phyloP scores from a whole-genome alignment of 2,329 filamentous ascomycete species.

The Ascosphaera pollenicola region DNA sequence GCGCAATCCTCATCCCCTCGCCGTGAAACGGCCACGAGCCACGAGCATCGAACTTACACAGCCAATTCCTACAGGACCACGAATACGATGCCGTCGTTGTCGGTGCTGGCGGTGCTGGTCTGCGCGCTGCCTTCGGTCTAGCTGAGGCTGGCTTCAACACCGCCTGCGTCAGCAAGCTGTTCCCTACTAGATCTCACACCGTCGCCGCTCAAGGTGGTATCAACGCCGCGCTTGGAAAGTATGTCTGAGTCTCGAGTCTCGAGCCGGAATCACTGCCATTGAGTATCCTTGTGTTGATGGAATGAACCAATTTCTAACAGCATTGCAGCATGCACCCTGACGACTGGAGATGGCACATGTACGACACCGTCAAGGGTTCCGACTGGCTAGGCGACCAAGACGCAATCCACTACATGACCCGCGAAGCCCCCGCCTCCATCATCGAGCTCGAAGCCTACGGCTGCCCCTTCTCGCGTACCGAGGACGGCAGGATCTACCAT shows the following conservation, averaged over 20 bases:
- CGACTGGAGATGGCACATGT: slow-evolving; percentile 39
- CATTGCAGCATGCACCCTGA: slow-evolving; percentile 27
- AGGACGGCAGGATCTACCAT: slow-evolving; percentile 33
- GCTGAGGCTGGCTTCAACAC: slow-evolving; percentile 43
- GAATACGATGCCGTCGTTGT: slow-evolving; percentile 95
- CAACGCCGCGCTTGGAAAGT: slow-evolving; percentile 35
- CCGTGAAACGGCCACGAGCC: not conserved
- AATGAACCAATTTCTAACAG: too few species aligned
- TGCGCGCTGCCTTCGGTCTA: slow-evolving; percentile 40
- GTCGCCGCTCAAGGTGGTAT: slow-evolving; percentile 47
- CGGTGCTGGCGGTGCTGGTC: slow-evolving; percentile 38
- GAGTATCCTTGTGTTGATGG: too few species aligned
- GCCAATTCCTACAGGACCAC: slow-evolving; percentile 43
- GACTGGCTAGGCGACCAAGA: slow-evolving; percentile 39
- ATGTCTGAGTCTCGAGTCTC: too few species aligned
- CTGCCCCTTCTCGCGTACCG: slow-evolving; percentile 27
- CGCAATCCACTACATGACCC: slow-evolving; percentile 37
- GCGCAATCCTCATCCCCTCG: not conserved
- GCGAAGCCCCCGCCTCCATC: slow-evolving; percentile 30
- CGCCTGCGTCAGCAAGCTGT: slow-evolving; percentile 41
- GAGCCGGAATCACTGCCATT: too few species aligned
- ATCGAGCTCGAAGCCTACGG: slow-evolving; percentile 34
- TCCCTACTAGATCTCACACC: slow-evolving; percentile 41
- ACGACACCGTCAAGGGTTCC: slow-evolving; percentile 35
- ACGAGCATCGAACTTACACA: slow-evolving; percentile 8